phyloP scores from a whole-genome alignment of 148 eudicot genomes.

The Dianthus caryophyllus region DNA sequence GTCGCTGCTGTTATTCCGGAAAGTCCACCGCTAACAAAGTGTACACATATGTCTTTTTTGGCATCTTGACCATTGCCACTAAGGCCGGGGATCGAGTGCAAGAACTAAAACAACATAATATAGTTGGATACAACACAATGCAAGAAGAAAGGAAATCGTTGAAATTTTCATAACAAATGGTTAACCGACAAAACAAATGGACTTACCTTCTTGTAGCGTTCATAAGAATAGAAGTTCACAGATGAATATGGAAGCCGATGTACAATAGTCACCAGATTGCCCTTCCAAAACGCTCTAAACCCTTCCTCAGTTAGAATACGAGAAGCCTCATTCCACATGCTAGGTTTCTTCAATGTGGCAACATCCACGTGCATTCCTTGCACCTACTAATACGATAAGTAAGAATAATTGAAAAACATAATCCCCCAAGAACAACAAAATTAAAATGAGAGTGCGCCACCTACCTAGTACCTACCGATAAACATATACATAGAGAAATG shows the following conservation, averaged over 20 bases:
- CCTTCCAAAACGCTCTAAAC: slow-evolving; percentile 86
- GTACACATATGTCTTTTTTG: slow-evolving; percentile 44
- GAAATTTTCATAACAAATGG: slow-evolving; percentile 1
- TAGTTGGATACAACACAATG: slow-evolving; percentile 7
- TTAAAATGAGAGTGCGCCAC: no score
- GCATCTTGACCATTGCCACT: slow-evolving; percentile 34
- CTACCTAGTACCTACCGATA: no score
- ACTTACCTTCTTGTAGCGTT: slow-evolving; percentile 76
- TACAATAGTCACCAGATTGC: slow-evolving; percentile 75
- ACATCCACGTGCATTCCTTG: slow-evolving; percentile 90
- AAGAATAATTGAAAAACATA: not conserved
- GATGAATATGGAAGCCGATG: slow-evolving; percentile 90
- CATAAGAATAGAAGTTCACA: slow-evolving; percentile 71
- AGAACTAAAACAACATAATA: slow-evolving; percentile 28
- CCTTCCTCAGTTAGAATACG: slow-evolving; percentile 79
- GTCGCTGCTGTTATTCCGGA: slow-evolving; percentile 84
- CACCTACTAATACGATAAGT: slow-evolving; percentile 36
- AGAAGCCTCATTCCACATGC: slow-evolving; percentile 71
- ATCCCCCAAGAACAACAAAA: not conserved
- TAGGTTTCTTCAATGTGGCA: slow-evolving; percentile 47
- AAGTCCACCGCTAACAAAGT: slow-evolving; percentile 73
- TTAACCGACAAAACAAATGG: not conserved
- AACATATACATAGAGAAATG: not conserved
- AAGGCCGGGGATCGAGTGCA: slow-evolving; percentile 47
- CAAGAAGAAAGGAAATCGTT: not conserved